These are phyloP conservation scores for Elaphomyces granulatus DNA, from an alignment of 495 filamentous ascomycete genomes.

Conservation along the genomic window DNA sequence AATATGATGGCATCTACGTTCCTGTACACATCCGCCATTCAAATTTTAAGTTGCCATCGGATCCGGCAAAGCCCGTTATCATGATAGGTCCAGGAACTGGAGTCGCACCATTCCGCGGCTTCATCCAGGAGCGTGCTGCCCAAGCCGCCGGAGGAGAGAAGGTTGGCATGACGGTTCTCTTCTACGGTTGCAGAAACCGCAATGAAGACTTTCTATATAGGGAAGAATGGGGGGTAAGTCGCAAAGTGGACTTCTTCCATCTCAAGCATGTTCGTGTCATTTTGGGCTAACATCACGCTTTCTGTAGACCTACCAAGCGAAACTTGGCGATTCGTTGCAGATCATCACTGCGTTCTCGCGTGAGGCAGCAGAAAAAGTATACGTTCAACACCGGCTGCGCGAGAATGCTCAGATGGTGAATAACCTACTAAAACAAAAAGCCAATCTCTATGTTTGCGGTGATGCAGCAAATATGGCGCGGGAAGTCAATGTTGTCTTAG, in stretches of 20 bases:
- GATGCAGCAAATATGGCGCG: conserved; percentile 98
- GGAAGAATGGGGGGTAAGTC: conserved; percentile 82
- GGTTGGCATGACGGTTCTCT: conserved; percentile 80
- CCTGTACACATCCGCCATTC: conserved; percentile 95
- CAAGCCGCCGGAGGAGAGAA: conserved; percentile 64
- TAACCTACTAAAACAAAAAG: conserved; percentile 73
- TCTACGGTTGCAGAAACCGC: conserved; percentile 82
- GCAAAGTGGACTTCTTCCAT: background rate
- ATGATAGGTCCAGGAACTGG: conserved; percentile 95
- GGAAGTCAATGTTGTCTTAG: conserved; percentile 78
- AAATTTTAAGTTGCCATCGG: conserved; percentile 97
- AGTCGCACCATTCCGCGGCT: conserved; percentile 91
- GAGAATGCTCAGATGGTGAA: conserved; percentile 76
- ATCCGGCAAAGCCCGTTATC: conserved; percentile 85
- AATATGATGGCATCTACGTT: conserved; percentile 91
- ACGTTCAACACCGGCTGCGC: conserved; percentile 86
- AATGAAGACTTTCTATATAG: conserved; percentile 86
- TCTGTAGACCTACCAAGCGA: conserved; percentile 60
- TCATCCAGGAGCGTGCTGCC: conserved; percentile 83
- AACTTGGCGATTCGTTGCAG: conserved; percentile 74
- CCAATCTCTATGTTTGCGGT: conserved; percentile 96
- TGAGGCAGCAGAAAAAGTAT: conserved; percentile 69
- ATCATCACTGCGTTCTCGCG: conserved; percentile 89
- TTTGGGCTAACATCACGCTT: conserved; percentile 5
- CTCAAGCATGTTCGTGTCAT: background rate